Evolutionary conservation across 768 basidiomycete species (phyloP).

Genomic region (Leccinum variicolor): DNA sequence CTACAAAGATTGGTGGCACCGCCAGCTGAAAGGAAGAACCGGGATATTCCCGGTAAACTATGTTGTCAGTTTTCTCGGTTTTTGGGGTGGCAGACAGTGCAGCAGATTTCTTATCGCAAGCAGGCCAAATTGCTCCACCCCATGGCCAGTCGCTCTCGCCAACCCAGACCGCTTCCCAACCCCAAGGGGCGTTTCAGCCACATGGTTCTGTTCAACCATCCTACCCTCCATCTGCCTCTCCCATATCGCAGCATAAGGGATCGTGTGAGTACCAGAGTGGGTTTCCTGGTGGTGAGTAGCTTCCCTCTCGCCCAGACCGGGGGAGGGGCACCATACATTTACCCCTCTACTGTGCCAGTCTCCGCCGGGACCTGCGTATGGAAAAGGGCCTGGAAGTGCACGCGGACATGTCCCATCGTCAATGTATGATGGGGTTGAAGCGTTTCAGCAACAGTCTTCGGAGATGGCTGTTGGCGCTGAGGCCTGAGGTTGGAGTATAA

Average conservation of each 20-base stretch:
- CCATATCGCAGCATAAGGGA: conserved; percentile 13
- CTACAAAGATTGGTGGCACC: conserved; percentile 97
- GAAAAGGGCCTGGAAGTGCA: conserved; percentile 20
- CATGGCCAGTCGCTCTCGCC: conserved; percentile 16
- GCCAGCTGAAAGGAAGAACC: conserved; percentile 88
- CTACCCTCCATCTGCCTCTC: conserved; percentile 7
- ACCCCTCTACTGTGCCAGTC: conserved; percentile 16
- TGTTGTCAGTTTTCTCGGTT: conserved; percentile 68
- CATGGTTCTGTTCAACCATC: conserved; percentile 6
- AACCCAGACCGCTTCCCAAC: conserved; percentile 11
- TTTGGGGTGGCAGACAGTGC: conserved; percentile 61
- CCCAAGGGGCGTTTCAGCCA: conserved; percentile 15
- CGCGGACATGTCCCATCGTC: conserved; percentile 13
- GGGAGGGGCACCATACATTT: conserved; percentile 13
- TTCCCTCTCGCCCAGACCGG: conserved; percentile 1
- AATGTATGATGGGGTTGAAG: conserved; percentile 20
- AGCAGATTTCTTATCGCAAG: conserved; percentile 7
- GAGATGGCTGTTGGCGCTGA: conserved; percentile 27
- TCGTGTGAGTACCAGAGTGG: conserved; percentile 20
- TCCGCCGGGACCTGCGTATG: conserved; percentile 12
- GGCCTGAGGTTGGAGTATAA: conserved; percentile 16
- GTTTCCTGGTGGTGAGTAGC: neutral
- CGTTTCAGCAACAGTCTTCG: conserved; percentile 29
- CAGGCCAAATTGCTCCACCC: conserved; percentile 9
- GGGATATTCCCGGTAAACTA: conserved; percentile 98